phyloP scores from a whole-genome alignment of 768 basidiomycete genomes.

The Kwoniella dendrophila region DNA sequence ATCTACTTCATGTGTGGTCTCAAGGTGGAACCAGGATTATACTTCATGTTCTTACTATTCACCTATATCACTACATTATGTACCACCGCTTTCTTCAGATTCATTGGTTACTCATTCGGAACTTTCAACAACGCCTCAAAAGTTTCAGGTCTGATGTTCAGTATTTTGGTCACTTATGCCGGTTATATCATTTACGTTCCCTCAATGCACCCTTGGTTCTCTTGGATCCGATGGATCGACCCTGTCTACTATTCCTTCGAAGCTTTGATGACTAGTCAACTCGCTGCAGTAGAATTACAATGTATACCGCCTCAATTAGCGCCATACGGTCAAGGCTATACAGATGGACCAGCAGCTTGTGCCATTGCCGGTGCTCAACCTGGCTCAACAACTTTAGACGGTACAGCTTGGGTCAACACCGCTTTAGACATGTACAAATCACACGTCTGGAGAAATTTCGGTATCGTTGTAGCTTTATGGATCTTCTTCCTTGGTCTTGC shows the following conservation, averaged over 20 bases:
- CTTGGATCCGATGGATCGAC: conserved; percentile 52
- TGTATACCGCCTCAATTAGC: conserved; percentile 39
- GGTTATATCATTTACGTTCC: conserved; percentile 48
- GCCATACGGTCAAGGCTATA: conserved; percentile 36
- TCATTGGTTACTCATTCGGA: conserved; percentile 45
- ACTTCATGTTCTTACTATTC: conserved; percentile 44
- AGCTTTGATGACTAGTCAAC: conserved; percentile 39
- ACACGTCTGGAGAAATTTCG: conserved; percentile 56
- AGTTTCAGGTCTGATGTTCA: conserved; percentile 49
- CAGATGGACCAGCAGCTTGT: conserved; percentile 30
- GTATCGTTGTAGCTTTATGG: conserved; percentile 43
- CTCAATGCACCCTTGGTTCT: conserved; percentile 53
- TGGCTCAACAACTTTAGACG: conserved; percentile 34
- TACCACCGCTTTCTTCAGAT: conserved; percentile 47
- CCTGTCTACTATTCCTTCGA: conserved; percentile 53
- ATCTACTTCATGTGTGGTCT: conserved; percentile 51
- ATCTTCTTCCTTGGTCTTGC: conserved; percentile 47
- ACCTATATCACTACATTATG: conserved; percentile 32
- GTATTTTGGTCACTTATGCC: conserved; percentile 44
- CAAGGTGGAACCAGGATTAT: conserved; percentile 30
- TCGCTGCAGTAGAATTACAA: conserved; percentile 33
- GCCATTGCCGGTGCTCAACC: conserved; percentile 41
- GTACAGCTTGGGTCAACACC: conserved; percentile 40
- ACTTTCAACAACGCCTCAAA: conserved; percentile 53
- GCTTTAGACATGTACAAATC: conserved; percentile 41